phyloP scores from a whole-genome alignment of 1,139 yeast species.

The Zygosaccharomyces pseudobailii region DNA sequence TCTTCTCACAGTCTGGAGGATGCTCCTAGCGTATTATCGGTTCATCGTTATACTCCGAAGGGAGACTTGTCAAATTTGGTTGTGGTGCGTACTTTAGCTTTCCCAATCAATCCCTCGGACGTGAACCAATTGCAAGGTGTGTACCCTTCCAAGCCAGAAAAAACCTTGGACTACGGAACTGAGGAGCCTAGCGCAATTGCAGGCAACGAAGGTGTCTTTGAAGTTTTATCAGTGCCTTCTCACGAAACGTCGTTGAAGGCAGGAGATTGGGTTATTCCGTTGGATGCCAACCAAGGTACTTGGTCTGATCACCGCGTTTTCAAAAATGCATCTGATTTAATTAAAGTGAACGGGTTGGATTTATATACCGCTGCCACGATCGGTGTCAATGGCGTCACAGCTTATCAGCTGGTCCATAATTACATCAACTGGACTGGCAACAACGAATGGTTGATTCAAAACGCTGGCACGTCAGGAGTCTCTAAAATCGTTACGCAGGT shows the following conservation, averaged over 20 bases:
- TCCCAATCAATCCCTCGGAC: constrained; percentile 93
- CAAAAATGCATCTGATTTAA: constrained; percentile 47
- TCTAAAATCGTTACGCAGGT: constrained; percentile 93
- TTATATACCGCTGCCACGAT: constrained; percentile 74
- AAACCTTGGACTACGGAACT: constrained; percentile 51
- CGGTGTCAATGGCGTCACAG: constrained; percentile 88
- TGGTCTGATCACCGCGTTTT: constrained; percentile 82
- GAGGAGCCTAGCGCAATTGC: constrained; percentile 66
- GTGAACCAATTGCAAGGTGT: constrained; percentile 90
- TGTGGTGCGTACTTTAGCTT: constrained; percentile 51
- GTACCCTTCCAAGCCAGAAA: constrained; percentile 75
- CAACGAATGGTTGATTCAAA: constrained; percentile 87
- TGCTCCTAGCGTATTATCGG: constrained; percentile 24
- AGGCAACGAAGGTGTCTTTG: constrained; percentile 93
- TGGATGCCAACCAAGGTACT: constrained; percentile 80
- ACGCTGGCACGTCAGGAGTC: constrained; percentile 95
- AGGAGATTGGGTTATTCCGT: constrained; percentile 94
- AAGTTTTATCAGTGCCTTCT: constrained; percentile 69
- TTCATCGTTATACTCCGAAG: constrained; percentile 29
- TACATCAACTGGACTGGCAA: constrained; percentile 56
- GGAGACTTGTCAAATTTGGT: constrained; percentile 25
- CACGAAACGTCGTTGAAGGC: constrained; percentile 43
- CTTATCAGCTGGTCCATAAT: constrained; percentile 79
- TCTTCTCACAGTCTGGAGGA: constrained; percentile 30
- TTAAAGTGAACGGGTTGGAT: constrained; percentile 43